Evolutionary conservation across 139 green algal species (phyloP).

Genomic region (Coccomyxa sp.): DNA sequence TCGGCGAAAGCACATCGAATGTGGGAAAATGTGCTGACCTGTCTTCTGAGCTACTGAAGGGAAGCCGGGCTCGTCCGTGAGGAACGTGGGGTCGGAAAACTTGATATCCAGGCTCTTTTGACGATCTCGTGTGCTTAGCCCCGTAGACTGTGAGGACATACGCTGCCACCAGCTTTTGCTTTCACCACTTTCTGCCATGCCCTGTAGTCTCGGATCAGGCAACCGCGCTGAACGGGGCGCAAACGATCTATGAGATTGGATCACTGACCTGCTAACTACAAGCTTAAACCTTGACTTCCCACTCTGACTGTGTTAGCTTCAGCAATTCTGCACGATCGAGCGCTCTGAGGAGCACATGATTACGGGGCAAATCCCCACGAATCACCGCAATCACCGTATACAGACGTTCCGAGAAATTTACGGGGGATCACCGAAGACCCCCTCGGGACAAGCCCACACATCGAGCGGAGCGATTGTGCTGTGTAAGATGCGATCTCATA

Average conservation of each 20-base stretch:
- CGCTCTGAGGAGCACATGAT: no score
- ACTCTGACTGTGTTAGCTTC: no score
- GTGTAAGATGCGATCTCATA: no score
- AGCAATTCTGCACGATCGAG: no score
- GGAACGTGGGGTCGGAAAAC: not conserved
- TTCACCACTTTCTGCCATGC: not conserved
- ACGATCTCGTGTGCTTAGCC: not conserved
- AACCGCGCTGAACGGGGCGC: not conserved
- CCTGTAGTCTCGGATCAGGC: not conserved
- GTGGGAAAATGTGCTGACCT: not conserved
- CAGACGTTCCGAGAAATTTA: no score
- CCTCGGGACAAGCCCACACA: no score
- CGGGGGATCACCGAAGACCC: no score
- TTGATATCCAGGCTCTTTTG: not conserved
- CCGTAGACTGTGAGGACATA: not conserved
- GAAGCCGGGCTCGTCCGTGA: not conserved
- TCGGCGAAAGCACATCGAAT: not conserved
- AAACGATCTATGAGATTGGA: not conserved
- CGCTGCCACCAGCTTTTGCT: not conserved
- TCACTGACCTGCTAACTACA: not conserved
- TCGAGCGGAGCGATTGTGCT: no score
- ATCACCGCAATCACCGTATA: no score
- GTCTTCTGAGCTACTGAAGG: not conserved
- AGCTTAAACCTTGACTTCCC: not conserved
- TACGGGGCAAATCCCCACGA: no score